Base-by-base conservation (phyloP, 371 early-diverging fungal genomes). In the Lichtheimia hyalospora region DNA sequence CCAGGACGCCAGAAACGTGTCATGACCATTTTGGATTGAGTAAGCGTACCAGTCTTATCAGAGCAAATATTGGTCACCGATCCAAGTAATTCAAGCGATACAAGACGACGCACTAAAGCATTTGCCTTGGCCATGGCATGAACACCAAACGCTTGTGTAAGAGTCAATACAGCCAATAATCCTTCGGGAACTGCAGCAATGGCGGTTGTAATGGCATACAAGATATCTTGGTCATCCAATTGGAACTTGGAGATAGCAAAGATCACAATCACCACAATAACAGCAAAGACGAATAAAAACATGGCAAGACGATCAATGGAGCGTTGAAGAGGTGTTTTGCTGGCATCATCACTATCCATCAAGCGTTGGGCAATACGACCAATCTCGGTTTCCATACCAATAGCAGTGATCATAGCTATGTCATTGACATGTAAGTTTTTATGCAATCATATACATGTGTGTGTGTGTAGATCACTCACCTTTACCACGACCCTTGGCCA, bases 161-260 rank as follows among this genome's bases (percentile, higher is more conserved):
- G 76, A 0, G 92, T 91, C 25, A 89, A 80, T 12, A 96, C 95
- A 27, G 96, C 95, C 10, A 96, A 88, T 4, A 97, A 83, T 58
- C 97, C 99, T 75, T 97, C 97, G 40, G 99, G 99, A 59, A 98
- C 94, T 16, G 95, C 92, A 27, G 95, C 89, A 61, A 98, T 95
- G 16, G 92, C 94, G 28, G 97, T 81, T 42, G 91, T 87, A 42
- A 93, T 87, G 5, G 90, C 89, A 63, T 92, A 90, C 14, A 92
- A 68, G 5, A 86, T 80, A 14, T 86, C 84, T 23, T 87, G 85
- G 46, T 82, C 75, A 55, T 83, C 84, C 42, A 85, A 87, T 57
- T 82, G 74, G 75, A 90, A 90, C 43, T 68, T 70, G 42, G 73
- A 67, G 46, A 67, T 60, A 53, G 64, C 89, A 58, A 91, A 75